Evolutionary conservation across 192 early-diverging fungal species (phyloP).

Genomic region (Backusella tuberculispora): DNA sequence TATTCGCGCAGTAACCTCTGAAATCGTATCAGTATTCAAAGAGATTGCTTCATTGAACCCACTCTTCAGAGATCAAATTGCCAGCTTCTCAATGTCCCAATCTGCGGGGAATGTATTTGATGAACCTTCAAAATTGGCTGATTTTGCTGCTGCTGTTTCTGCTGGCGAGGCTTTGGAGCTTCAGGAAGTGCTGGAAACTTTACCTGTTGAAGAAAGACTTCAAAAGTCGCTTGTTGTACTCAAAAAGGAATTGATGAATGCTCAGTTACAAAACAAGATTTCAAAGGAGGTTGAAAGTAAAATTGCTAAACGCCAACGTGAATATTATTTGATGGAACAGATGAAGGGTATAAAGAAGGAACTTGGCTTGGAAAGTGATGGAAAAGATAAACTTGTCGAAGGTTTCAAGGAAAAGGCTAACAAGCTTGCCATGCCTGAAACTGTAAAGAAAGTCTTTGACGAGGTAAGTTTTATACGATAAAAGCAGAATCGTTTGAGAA

Average conservation of each 20-base stretch:
- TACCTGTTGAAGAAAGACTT: constrained; percentile 88
- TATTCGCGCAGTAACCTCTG: constrained; percentile 90
- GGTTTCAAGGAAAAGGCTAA: constrained; percentile 88
- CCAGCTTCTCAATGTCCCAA: constrained; percentile 94
- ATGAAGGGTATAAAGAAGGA: constrained; percentile 99
- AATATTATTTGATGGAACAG: constrained; percentile 99
- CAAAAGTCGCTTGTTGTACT: constrained; percentile 91
- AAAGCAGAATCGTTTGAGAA: not conserved
- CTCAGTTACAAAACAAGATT: constrained; percentile 97
- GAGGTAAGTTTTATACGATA: constrained; percentile 59
- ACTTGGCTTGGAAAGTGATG: constrained; percentile 95
- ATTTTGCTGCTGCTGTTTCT: constrained; percentile 97
- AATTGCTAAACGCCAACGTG: constrained; percentile 96
- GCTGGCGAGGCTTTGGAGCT: constrained; percentile 90
- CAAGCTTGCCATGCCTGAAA: constrained; percentile 87
- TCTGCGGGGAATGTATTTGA: constrained; percentile 95
- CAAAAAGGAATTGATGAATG: constrained; percentile 98
- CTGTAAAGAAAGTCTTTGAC: constrained; percentile 95
- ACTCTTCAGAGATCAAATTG: constrained; percentile 97
- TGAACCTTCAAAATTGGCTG: constrained; percentile 92
- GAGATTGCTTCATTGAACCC: constrained; percentile 96
- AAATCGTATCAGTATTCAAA: constrained; percentile 95
- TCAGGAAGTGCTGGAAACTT: constrained; percentile 88
- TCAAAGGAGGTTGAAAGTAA: constrained; percentile 97
- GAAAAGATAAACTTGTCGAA: constrained; percentile 97